A percentile compares a stretch with the other conserved stretches of the same genome.
Conservation (phyloP, 352 stramenopile species). For the Pythium phragmitis region DNA sequence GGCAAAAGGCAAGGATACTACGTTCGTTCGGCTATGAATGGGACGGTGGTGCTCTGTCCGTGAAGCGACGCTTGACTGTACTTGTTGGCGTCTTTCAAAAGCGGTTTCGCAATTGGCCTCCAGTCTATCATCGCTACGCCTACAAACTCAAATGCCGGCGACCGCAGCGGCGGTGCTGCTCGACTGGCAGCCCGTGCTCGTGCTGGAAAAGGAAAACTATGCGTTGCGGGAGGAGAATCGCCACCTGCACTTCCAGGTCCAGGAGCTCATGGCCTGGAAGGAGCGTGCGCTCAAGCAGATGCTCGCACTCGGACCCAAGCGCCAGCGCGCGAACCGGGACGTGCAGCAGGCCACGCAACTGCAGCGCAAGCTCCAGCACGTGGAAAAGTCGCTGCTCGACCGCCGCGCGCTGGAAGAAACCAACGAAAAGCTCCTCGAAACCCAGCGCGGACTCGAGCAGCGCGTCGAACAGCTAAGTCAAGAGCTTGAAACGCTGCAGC, state of each 20-base stretch:
- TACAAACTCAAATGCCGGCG: constrained; percentile 15
- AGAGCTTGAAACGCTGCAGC: constrained; percentile 31
- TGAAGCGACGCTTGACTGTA: not conserved
- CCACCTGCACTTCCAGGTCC: constrained; percentile 44
- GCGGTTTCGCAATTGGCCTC: not conserved
- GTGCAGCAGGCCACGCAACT: constrained; percentile 52
- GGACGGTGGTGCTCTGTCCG: not conserved
- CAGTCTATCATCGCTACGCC: not conserved
- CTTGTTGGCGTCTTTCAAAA: not conserved
- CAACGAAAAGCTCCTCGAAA: constrained; percentile 37
- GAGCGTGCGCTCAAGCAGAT: constrained; percentile 67
- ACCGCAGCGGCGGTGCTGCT: constrained; percentile 42
- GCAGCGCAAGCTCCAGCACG: constrained; percentile 46
- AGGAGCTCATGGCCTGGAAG: constrained; percentile 61
- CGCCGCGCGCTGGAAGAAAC: constrained; percentile 47
- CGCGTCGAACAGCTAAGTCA: constrained; percentile 31
- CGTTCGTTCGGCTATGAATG: not conserved
- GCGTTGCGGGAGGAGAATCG: constrained; percentile 59
- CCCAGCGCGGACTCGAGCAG: constrained; percentile 31
- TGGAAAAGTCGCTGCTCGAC: constrained; percentile 58
- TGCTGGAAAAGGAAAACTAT: constrained; percentile 68
- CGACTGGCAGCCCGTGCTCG: constrained; percentile 53
- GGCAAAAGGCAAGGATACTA: not conserved
- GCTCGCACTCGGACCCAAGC: constrained; percentile 52
- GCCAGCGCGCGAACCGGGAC: constrained; percentile 41